Evolutionary conservation across 495 filamentous ascomycete genomes (phyloP).

Genomic region (Aspergillus diversus): DNA sequence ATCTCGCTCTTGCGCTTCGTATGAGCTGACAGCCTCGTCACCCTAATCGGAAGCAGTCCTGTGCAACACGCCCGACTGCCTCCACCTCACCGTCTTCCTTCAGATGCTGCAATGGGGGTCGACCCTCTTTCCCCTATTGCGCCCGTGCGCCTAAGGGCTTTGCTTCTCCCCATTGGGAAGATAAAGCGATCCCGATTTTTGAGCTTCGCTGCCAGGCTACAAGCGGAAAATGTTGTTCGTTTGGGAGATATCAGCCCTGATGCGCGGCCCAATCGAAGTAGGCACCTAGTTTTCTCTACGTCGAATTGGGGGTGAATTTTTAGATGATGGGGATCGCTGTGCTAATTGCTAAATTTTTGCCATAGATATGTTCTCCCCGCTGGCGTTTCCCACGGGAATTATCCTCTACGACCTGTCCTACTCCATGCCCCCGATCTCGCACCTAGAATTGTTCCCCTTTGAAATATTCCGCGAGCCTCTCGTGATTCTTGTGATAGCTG

Average conservation of each 20-base stretch:
- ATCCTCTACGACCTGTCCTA: slow-evolving; percentile 90
- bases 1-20: slow-evolving; percentile 17
- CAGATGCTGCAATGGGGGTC: slow-evolving; percentile 70
- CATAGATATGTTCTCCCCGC: slow-evolving; percentile 90
- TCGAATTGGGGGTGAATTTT: background rate
- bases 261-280: slow-evolving; percentile 85
- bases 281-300: slow-evolving; percentile 28
- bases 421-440: slow-evolving; percentile 74
- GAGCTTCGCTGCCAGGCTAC: slow-evolving; percentile 75
- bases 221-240: slow-evolving; percentile 79
- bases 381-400: slow-evolving; percentile 86
- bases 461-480: slow-evolving; percentile 82
- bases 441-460: slow-evolving; percentile 79
- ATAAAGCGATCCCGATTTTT: slow-evolving; percentile 83
- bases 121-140: slow-evolving; percentile 87
- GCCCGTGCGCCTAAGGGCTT: slow-evolving; percentile 82
- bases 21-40: slow-evolving; percentile 27
- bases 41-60: slow-evolving; percentile 41
- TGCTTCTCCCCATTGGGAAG: slow-evolving; percentile 82
- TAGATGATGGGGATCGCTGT: background rate
- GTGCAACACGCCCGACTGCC: slow-evolving; percentile 18
- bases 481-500: slow-evolving; percentile 76
- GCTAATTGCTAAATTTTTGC: slow-evolving; percentile 14
- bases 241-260: slow-evolving; percentile 92
- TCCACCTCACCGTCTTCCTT: slow-evolving; percentile 36